Percentiles rank a stretch among this genome's conserved stretches.
Evolutionary conservation across 495 filamentous ascomycete genomes (phyloP).

Genomic region (Lasiosphaeriaceae sp.): DNA sequence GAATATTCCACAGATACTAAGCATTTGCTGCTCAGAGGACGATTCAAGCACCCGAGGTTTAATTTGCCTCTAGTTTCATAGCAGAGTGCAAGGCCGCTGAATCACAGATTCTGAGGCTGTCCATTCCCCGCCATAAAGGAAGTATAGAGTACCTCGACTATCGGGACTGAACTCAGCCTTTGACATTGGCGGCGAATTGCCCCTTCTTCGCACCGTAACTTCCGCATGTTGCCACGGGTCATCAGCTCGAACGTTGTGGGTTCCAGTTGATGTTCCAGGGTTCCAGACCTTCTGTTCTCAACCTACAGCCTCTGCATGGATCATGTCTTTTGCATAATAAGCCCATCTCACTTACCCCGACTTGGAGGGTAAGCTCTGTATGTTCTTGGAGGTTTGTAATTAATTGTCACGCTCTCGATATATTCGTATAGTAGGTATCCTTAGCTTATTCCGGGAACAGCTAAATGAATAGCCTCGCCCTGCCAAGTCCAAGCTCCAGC

Average conservation of each 20-base stretch:
- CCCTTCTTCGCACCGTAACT: background rate
- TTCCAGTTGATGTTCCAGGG: background rate
- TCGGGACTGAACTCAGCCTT: background rate
- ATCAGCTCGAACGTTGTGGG: background rate
- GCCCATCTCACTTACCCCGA: background rate
- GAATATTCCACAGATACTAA: too few relatives aligned
- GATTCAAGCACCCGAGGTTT: too few relatives aligned
- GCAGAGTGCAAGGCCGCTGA: too few relatives aligned
- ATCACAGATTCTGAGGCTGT: too few relatives aligned
- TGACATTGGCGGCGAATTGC: background rate
- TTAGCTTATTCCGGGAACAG: background rate
- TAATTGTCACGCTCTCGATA: too few relatives aligned
- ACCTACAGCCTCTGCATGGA: background rate
- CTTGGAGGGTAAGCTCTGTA: too few relatives aligned
- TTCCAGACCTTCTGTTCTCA: background rate
- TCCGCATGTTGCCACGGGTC: conserved; percentile 4
- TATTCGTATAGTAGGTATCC: background rate
- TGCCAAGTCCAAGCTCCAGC: too few relatives aligned
- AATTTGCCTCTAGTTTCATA: too few relatives aligned
- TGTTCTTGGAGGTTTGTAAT: too few relatives aligned
- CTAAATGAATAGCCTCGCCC: background rate
- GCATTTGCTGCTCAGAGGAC: too few relatives aligned
- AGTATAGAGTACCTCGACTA: background rate
- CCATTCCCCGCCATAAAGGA: background rate
- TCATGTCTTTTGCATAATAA: background rate